phyloP scores from a whole-genome alignment of 2,329 filamentous ascomycete genomes.

The Pestalotiopsis sp. region DNA sequence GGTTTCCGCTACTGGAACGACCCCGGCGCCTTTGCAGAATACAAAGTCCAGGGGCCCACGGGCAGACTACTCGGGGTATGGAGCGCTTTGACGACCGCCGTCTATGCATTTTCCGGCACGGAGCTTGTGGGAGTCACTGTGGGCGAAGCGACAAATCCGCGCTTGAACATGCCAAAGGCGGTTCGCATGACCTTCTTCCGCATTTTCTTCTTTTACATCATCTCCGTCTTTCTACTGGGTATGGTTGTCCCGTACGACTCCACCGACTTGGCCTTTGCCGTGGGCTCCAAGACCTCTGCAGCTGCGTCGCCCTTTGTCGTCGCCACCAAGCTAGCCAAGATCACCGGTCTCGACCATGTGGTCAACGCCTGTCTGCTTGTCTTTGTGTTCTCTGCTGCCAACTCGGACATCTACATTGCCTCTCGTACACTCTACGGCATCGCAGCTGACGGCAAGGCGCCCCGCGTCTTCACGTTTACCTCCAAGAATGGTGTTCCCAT shows the following conservation, averaged over 20 bases:
- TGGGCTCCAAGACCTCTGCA: constrained; percentile 46
- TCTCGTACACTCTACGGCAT: constrained; percentile 60
- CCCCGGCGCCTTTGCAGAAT: constrained; percentile 10
- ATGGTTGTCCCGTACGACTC: neutral
- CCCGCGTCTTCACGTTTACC: constrained; percentile 11
- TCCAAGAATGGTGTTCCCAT: neutral
- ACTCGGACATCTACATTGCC: constrained; percentile 61
- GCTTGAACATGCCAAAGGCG: constrained; percentile 2
- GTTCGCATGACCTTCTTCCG: constrained; percentile 3
- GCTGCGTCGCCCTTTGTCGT: constrained; percentile 47
- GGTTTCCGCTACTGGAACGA: constrained; percentile 15
- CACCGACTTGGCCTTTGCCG: neutral
- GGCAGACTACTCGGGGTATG: constrained; percentile 8
- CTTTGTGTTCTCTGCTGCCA: constrained; percentile 58
- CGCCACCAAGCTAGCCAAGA: constrained; percentile 55
- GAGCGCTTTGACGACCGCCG: constrained; percentile 5
- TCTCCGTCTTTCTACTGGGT: constrained; percentile 3
- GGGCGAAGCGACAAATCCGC: constrained; percentile 1
- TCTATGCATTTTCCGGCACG: constrained; percentile 2
- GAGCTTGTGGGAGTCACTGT: constrained; percentile 1
- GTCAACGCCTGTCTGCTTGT: constrained; percentile 62
- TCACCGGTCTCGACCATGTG: constrained; percentile 54
- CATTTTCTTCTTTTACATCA: constrained; percentile 9
- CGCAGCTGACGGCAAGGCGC: constrained; percentile 55
- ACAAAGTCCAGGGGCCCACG: neutral